Conservation (phyloP, 176 grass and related monocot species). For the Oryza meridionalis region DNA sequence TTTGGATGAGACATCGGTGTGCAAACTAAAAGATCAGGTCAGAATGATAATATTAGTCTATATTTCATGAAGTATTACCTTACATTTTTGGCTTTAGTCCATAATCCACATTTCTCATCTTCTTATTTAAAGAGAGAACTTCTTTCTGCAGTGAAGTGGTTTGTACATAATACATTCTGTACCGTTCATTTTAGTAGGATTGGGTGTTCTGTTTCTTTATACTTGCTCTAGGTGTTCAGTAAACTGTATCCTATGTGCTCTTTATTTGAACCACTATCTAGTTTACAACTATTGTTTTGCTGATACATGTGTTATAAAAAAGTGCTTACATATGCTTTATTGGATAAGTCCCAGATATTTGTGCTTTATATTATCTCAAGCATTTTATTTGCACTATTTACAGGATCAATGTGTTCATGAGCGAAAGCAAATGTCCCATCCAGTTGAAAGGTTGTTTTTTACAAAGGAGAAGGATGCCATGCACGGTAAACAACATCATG, state of each 20-base stretch:
- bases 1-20: constrained; percentile 37
- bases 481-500: constrained; percentile 45
- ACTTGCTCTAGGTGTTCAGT: constrained; percentile 1
- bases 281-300: constrained; percentile 6
- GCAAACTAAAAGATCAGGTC: constrained; percentile 53
- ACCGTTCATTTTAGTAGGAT: not conserved
- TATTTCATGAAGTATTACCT: constrained; percentile 24
- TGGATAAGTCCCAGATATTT: not conserved
- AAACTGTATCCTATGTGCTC: not conserved
- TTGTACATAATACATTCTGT: not conserved
- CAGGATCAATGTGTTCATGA: constrained; percentile 46
- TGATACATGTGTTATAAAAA: constrained; percentile 15
- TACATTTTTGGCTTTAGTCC: not conserved
- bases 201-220: not conserved
- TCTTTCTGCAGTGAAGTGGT: not conserved
- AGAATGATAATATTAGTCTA: constrained; percentile 21
- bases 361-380: not conserved
- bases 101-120: not conserved
- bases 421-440: constrained; percentile 34
- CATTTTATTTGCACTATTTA: not conserved
- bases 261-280: constrained; percentile 11
- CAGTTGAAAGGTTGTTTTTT: constrained; percentile 56
- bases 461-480: constrained; percentile 43
- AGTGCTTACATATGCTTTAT: not conserved
- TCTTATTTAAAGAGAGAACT: not conserved